Base-by-base conservation (phyloP, 805 yeast genomes). In the Saturnispora hagleri region DNA sequence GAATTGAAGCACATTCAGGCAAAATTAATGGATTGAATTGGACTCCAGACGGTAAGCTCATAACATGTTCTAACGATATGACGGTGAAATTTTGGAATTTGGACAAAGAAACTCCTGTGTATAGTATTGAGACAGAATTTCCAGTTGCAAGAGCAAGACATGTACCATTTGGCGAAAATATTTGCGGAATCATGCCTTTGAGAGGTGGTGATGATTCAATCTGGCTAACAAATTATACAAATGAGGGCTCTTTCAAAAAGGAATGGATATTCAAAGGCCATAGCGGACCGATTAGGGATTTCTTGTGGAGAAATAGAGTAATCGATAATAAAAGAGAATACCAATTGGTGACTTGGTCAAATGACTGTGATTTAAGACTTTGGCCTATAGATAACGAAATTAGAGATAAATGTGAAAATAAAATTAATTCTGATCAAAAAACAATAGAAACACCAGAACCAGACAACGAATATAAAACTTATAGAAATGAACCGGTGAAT, bases 321-420 rank as follows among this genome's bases (percentile, higher is more conserved):
- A 65, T 61, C 0, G 60, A 76, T 13, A 83, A 82, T 58, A 89
- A 87, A 69, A 73, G 91, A 51, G 96, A 90, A 53, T 93, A 80
- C 62, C 98, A 93, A 65, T 66, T 93, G 47, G 91, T 93, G 1
- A 88, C 98, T 0, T 91, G 98, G 97, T 84, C 95, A 1, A 82
- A 86, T 48, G 98, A 93, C 63, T 79, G 82, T 58, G 95, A 88
- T 62, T 70, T 93, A 53, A 73, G 90, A 54, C 68, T 90, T 46
- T 91, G 97, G 97, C 85, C 89, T 0, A 66, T 81, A 17, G 63
- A 72, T 15, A 77, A 77, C 3, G 71, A 70, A 6, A 63, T 76
- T 17, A 75, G 82, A 56, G 73, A 70, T 7, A 71, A 71, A 38
- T 73, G 80, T 46, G 65, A 68, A 49, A 31, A 10, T 31, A 15